Base-by-base conservation (phyloP, 2,329 filamentous ascomycete species). In the Alternaria panax region DNA sequence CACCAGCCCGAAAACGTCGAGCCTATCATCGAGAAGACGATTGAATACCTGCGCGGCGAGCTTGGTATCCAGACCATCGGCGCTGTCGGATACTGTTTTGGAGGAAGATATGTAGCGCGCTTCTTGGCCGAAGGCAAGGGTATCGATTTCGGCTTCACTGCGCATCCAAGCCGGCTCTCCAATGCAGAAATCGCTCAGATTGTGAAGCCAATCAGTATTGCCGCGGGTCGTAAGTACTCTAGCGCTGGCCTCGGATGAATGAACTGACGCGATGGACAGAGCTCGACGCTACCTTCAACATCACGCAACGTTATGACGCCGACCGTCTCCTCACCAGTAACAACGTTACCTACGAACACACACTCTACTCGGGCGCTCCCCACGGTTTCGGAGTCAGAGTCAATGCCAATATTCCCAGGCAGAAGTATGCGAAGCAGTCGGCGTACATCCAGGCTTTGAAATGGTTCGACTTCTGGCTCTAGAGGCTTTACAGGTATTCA, bases 1-100 rank as follows among this genome's bases (percentile, higher is more conserved):
- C 84, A 85, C 68, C 69, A 75, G 1, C 74, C 79, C 20, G 68
- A 75, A 3, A 75, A 73, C 8, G 80, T 82, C 2, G 83, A 86
- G 47, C 78, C 80, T 7, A 79, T 85, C 54, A 78, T 87, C 54
- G 78, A 79, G 25, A 75, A 76, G 51, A 82, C 81, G 47, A 82
- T 90, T 67, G 84, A 86, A 73, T 83, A 85, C 57, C 74, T 92
- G 48, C 84, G 84, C 59, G 80, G 82, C 52, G 89, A 92, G 75
- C 80, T 73, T 16, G 63, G 64, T 3, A 65, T 85, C 46, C 85
- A 84, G 70, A 86, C 84, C 65, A 78, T 92, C 36, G 90, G 85
- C 3, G 85, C 82, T 11, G 85, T 88, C 0, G 90, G 90, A 0
- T 92, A 92, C 79, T 92, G 90, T 78, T 90, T 92, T 65, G 90